These are phyloP conservation scores for Phytophthora fragariae DNA, from an alignment of 352 stramenopile species.

Conservation along the genomic window DNA sequence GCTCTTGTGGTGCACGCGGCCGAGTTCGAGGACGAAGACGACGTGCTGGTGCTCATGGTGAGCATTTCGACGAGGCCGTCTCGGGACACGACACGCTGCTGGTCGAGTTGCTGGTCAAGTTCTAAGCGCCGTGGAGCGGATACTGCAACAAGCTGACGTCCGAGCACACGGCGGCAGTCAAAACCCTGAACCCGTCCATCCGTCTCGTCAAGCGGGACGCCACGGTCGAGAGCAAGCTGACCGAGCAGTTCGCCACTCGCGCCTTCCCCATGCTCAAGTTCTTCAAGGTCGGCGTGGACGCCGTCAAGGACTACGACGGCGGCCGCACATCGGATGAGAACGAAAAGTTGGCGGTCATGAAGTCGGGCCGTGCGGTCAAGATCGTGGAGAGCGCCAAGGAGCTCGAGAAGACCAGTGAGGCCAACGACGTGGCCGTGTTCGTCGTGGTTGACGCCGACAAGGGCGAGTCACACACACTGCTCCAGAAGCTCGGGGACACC, in stretches of 20 bases:
- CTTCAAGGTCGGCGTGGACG: constrained; percentile 87
- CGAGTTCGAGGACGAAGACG: no score
- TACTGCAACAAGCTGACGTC: constrained; percentile 95
- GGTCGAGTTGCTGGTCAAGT: constrained; percentile 27
- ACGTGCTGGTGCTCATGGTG: no score
- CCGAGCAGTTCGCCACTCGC: constrained; percentile 78
- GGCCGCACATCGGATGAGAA: no score
- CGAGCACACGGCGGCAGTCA: constrained; percentile 90
- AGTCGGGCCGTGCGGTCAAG: no score
- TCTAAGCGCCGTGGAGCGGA: constrained; percentile 95
- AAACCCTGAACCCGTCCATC: constrained; percentile 74
- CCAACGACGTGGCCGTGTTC: constrained; percentile 89
- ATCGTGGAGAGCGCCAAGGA: constrained; percentile 58
- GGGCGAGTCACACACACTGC: constrained; percentile 65
- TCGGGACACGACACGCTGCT: no score
- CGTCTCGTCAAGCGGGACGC: constrained; percentile 65
- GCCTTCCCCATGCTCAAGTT: constrained; percentile 95
- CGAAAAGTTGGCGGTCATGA: no score
- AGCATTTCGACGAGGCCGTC: no score
- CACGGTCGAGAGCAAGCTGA: constrained; percentile 81
- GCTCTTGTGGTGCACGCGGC: no score
- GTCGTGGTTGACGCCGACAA: constrained; percentile 82
- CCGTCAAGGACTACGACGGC: constrained; percentile 57
- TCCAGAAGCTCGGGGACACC: constrained; percentile 78
- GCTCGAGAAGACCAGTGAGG: constrained; percentile 77